A percentile compares a stretch with the other conserved stretches of the same genome.
Conservation (phyloP, 495 filamentous ascomycete genomes). For the Penicillium coprophilum region DNA sequence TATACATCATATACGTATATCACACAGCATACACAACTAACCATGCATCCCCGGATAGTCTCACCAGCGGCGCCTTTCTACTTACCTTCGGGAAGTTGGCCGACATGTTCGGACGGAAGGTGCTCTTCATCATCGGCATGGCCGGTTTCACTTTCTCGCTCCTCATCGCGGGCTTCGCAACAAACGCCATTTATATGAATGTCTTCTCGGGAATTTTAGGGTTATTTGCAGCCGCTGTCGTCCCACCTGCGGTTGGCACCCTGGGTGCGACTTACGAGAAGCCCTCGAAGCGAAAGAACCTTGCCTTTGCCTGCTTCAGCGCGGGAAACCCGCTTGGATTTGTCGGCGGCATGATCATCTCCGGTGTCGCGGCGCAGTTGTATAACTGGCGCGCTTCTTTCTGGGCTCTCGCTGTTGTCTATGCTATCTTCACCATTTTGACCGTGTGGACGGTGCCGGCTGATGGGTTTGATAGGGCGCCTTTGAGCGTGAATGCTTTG, state of each 20-base stretch:
- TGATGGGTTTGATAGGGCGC: slow-evolving; percentile 48
- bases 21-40: slow-evolving; percentile 11
- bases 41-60: slow-evolving; percentile 32
- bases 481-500: slow-evolving; percentile 48
- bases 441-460: slow-evolving; percentile 66
- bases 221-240: slow-evolving; percentile 59
- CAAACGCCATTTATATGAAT: slow-evolving; percentile 62
- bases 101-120: slow-evolving; percentile 71
- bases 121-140: slow-evolving; percentile 65
- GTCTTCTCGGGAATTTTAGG: slow-evolving; percentile 64
- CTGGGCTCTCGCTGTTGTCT: slow-evolving; percentile 63
- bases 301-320: slow-evolving; percentile 64
- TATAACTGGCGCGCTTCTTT: slow-evolving; percentile 68
- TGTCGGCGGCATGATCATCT: slow-evolving; percentile 64
- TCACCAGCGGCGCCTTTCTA: slow-evolving; percentile 69
- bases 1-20: background rate
- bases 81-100: slow-evolving; percentile 71
- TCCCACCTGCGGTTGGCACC: slow-evolving; percentile 66
- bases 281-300: slow-evolving; percentile 64
- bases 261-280: slow-evolving; percentile 63
- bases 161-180: slow-evolving; percentile 60
- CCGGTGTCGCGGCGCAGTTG: slow-evolving; percentile 64
- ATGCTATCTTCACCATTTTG: slow-evolving; percentile 55
- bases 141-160: slow-evolving; percentile 60
- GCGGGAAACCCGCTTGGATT: slow-evolving; percentile 71